Evolutionary conservation across 106 monocot genomes (phyloP), one percentile per base, ranked within the genome.

Genomic region (Phalaenopsis aphrodite): DNA sequence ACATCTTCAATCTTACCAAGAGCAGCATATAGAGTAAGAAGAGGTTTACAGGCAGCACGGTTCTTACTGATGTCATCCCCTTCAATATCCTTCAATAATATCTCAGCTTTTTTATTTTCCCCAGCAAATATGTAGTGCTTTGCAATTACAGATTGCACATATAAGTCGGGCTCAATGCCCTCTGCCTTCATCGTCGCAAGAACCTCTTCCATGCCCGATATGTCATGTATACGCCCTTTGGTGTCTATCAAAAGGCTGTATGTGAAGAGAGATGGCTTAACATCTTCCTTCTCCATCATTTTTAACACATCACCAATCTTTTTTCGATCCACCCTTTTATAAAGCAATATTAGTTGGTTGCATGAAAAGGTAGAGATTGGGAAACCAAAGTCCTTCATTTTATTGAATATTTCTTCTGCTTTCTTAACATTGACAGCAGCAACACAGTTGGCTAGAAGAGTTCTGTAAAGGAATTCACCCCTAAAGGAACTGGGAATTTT

Each of bases 211-310:
- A 98, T 92, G 18, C 90, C 90, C 39, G 80, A 47, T 77, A 98
- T 89, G 49, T 98, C 92, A 45, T 88, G 84, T 12, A 57, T 39
- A 36, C 78, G 79, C 12, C 97, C 97, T 84, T 94, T 98, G n/a
- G 74, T 79, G 68, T 98, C 94, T 64, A 98, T 88, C 72, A 98
- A 87, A 21, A 98, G 85, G 73, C 64, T 85, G 58, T 92, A 98
- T 23, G 97, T 98, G 82, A 94, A 86, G n/a, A 80, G 67, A 73
- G 86, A 83, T 41, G 94, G 92, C 74, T 98, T 90, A 42, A 92
- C 78, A 86, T 92, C 84, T 77, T 98, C 92, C 80, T 90, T 91
- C 76, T 98, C 92, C 97, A 98, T 98, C 89, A 92, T 79, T 68
- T 88, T 55, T 15, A 98, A 83, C 11, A 94, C 87, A 84, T 94